Evolutionary conservation across 495 filamentous ascomycete genomes (phyloP), one percentile per base, ranked within the genome.

Genomic region (Hypomontagnella monticulosa): DNA sequence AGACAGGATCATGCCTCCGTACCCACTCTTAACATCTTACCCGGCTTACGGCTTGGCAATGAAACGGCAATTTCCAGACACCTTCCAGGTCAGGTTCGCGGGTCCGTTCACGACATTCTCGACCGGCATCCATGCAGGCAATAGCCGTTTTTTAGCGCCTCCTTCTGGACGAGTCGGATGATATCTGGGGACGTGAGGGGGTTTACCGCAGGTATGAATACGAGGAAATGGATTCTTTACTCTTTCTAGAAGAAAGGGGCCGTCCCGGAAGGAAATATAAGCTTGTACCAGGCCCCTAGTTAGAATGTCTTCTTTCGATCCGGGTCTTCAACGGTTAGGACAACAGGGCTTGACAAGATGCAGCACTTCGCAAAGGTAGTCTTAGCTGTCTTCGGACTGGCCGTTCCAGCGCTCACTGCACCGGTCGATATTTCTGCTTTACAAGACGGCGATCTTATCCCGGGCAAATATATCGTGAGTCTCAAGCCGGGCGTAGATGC

Each of bases 381-480:
- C 9, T 10, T 64, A 20, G 61, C 38, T 4, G 3, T 66, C 23
- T 49, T 61, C 43, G 50, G 43, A 16, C 44, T 61, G 30, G 63
- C 51, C 6, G 32, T 30, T 6, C 57, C 63, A 3, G 57, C 57
- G 36, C 38, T 61, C 16, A 57, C 63, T 20, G 42, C 10, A 9
- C 15, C 6, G 37, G 42, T 40, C 14, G 55, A 60, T 16, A 40
- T 69, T 11, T 40, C 56, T n/a, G 41, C 34, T 15, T 32, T 63
- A 16, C 14, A 62, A 15, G 55, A 61, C 15, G 71, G 66, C 47
- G 56, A 72, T 18, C 36, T 79, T 38, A 61, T 86, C 6, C 74
- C 78, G 9, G 74, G 76, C 57, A 80, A 77, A 61, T 87, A 84
- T 72, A 83, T 87, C 58, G 77, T 87, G 53, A 79, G 82, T 63